Conservation (phyloP, 163 green algal species). For the Volvox carteri region DNA sequence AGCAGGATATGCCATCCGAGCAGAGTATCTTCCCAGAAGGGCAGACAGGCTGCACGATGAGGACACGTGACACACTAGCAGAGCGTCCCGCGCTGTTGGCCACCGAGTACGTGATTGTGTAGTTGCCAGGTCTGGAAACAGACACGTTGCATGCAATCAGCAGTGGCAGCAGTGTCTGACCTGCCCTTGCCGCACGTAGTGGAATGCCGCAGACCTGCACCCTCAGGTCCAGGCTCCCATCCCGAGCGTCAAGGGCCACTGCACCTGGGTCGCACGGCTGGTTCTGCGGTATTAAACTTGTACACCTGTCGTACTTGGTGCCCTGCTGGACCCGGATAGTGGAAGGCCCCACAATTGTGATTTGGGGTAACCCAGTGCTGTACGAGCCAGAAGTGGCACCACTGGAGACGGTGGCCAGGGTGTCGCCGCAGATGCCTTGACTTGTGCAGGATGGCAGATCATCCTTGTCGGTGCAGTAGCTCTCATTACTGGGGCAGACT, state of each 20-base stretch:
- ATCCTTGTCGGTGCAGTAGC: slow-evolving; percentile 52
- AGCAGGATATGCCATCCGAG: slow-evolving; percentile 47
- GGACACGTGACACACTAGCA: slow-evolving; percentile 24
- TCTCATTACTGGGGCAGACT: slow-evolving; percentile 50
- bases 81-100: slow-evolving; percentile 64
- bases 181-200: slow-evolving; percentile 5
- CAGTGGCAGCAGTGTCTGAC: slow-evolving; percentile 50
- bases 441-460: slow-evolving; percentile 52
- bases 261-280: slow-evolving; percentile 50
- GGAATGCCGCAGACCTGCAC: slow-evolving; percentile 37
- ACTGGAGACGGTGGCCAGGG: neutral
- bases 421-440: slow-evolving; percentile 51
- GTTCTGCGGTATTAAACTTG: neutral
- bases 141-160: slow-evolving; percentile 59
- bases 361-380: neutral
- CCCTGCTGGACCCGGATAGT: slow-evolving; percentile 24
- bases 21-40: slow-evolving; percentile 61
- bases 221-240: slow-evolving; percentile 38
- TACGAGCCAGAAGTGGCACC: neutral
- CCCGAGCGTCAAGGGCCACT: slow-evolving; percentile 9
- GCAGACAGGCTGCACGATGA: slow-evolving; percentile 60
- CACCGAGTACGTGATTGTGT: slow-evolving; percentile 61
- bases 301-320: slow-evolving; percentile 35
- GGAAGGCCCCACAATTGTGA: slow-evolving; percentile 14
- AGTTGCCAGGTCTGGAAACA: slow-evolving; percentile 45